Evolutionary conservation across 768 basidiomycete genomes (phyloP).

Genomic region (Multifurca ochricompacta): DNA sequence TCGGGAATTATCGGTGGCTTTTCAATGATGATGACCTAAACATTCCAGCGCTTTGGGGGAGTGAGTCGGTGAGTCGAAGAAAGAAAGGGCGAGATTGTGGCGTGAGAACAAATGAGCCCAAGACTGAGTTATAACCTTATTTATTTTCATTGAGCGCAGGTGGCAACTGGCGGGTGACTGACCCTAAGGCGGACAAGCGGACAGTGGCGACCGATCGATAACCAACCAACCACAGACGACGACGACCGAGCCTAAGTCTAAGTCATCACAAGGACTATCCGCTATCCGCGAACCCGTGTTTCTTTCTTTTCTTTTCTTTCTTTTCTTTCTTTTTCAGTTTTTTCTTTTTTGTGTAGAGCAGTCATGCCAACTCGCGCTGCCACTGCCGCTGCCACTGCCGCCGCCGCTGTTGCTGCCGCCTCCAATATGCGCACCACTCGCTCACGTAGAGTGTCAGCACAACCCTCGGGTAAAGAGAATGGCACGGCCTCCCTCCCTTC

Average conservation of each 20-base stretch:
- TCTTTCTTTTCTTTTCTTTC: not conserved
- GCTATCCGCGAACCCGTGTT: not conserved
- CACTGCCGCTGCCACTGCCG: constrained; percentile 1
- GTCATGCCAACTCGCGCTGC: constrained; percentile 14
- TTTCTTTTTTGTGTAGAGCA: not conserved
- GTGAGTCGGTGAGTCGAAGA: no score
- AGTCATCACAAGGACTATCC: not conserved
- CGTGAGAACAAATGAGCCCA: not conserved
- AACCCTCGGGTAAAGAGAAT: constrained; percentile 10
- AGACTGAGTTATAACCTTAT: constrained; percentile 8
- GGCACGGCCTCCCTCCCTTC: not conserved
- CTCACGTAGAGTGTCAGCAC: constrained; percentile 3
- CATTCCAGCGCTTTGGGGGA: no score
- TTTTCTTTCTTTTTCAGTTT: not conserved
- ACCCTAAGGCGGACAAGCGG: no score
- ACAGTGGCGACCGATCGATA: constrained; percentile 12
- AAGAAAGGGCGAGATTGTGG: not conserved
- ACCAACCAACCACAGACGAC: not conserved
- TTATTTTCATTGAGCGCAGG: not conserved
- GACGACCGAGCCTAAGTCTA: constrained; percentile 1
- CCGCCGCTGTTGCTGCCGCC: constrained; percentile 1
- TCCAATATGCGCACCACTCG: constrained; percentile 18
- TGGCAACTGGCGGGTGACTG: no score
- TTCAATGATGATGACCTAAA: no score
- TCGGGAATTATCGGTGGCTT: not conserved